Conservation (phyloP, 345 rosid species). For the Hypericum perforatum region DNA sequence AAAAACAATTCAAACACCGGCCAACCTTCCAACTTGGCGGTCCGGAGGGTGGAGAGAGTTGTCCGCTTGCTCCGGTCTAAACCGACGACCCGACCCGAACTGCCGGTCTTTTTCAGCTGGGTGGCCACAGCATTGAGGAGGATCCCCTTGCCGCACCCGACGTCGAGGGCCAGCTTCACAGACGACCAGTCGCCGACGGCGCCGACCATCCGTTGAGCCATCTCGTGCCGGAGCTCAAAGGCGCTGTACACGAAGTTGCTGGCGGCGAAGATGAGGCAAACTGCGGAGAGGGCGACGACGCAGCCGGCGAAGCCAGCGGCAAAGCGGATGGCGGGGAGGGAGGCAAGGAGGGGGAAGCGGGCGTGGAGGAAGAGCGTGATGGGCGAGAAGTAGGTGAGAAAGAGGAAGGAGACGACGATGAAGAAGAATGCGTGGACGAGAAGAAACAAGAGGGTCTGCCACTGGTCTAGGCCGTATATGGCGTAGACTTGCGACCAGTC, state of each 20-base stretch:
- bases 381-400: slow-evolving; percentile 59
- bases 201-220: slow-evolving; percentile 90
- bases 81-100: slow-evolving; percentile 93
- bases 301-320: slow-evolving; percentile 72
- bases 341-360: slow-evolving; percentile 21
- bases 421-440: slow-evolving; percentile 52
- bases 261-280: slow-evolving; percentile 70
- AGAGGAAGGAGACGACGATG: slow-evolving; percentile 50
- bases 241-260: slow-evolving; percentile 82
- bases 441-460: slow-evolving; percentile 72
- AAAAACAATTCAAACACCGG: background rate
- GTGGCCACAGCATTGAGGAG: slow-evolving; percentile 83
- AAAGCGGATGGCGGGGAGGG: slow-evolving; percentile 45
- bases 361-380: slow-evolving; percentile 43
- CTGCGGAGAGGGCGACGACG: slow-evolving; percentile 57
- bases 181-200: slow-evolving; percentile 79
- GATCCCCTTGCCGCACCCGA: slow-evolving; percentile 94
- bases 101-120: slow-evolving; percentile 87
- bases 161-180: slow-evolving; percentile 78
- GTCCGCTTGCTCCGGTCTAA: slow-evolving; percentile 65
- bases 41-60: slow-evolving; percentile 81
- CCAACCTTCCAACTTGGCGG: slow-evolving; percentile 78
- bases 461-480: slow-evolving; percentile 83
- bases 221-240: slow-evolving; percentile 57
- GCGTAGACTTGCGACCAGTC: slow-evolving; percentile 96